A percentile compares a stretch with the other conserved stretches of the same genome.
These are phyloP conservation scores for Caloboletus firmus DNA, from an alignment of 1,284 basidiomycete genomes.

Conservation along the genomic window DNA sequence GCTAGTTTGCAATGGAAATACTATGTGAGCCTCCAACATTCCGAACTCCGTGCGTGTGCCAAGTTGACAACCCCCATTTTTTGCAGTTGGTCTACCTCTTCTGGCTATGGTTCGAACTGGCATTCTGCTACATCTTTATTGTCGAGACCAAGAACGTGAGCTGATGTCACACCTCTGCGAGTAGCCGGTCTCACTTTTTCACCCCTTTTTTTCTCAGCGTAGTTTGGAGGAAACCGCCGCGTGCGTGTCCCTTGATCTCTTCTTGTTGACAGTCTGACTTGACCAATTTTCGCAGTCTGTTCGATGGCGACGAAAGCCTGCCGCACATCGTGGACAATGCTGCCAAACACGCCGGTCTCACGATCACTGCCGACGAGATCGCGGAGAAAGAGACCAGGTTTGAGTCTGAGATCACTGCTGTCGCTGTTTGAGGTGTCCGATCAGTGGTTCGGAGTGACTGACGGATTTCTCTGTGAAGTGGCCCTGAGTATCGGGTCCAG, in stretches of 20 bases:
- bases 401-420: not conserved
- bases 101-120: slow-evolving; percentile 62
- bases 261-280: not conserved
- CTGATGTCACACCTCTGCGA: not conserved
- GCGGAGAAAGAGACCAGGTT: not conserved
- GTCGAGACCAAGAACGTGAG: slow-evolving; percentile 62
- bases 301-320: not conserved
- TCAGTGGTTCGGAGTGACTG: not conserved
- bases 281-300: not conserved
- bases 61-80: not conserved
- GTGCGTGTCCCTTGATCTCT: not conserved
- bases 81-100: slow-evolving; percentile 23
- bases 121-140: slow-evolving; percentile 63
- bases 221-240: slow-evolving; percentile 13
- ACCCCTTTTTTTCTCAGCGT: slow-evolving; percentile 1
- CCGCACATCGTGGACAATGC: not conserved
- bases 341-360: not conserved
- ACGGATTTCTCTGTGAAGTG: not conserved
- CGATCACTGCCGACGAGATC: not conserved
- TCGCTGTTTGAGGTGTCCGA: not conserved
- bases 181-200: not conserved
- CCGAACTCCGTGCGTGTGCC: not conserved
- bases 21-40: slow-evolving; percentile 38
- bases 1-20: slow-evolving; percentile 58
- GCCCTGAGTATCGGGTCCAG: not conserved